Base-by-base conservation (phyloP, 768 basidiomycete species). In the Boletus barrowsii region DNA sequence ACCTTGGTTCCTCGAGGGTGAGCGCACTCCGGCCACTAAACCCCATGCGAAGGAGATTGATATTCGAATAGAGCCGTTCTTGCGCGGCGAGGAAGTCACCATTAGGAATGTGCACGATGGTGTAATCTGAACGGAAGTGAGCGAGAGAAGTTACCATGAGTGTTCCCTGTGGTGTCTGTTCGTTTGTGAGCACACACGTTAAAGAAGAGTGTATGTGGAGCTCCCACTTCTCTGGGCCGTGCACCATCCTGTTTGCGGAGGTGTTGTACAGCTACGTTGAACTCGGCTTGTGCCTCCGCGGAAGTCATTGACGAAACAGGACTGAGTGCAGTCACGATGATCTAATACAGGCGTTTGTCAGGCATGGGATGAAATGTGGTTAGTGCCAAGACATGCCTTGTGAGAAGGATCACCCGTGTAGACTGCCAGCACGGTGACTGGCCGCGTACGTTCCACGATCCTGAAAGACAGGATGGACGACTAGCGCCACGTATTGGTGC, bases 121-220 rank as follows among this genome's bases (percentile, higher is more conserved):
- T 88, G 67, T 83, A 89, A 75, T 93, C 90, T 2, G 90, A 91
- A 51, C 88, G 88, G 67, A 93, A 93, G 74, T 89, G 86, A 42
- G 89, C 88, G 26, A 93, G 81, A 11, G 90, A 92, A 26, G 91
- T 93, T 52, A 84, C 82, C 82, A 93, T 84, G 62, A 93, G 76
- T 24, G 79, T 71, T 46, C 91, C 91, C 49, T 83, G 72, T 14
- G 79, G 76, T 10, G 84, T 90, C 80, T 87, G 54, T 29, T 26
- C 32, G 35, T 29, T 36, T 40, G 50, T 60, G 46, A 61, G 58
- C 39, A 46, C 43, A 47, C 42, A 17, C 24, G 8, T n/a, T 32
- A 46, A 22, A 29, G 13, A 41, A 50, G 42, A 35, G 48, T 13
- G 43, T 32, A 37, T 30, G 53, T 47, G 29, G 29, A 20, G 33